Evolutionary conservation across 768 basidiomycete species (phyloP).

Genomic region (Myochromella boudieri): DNA sequence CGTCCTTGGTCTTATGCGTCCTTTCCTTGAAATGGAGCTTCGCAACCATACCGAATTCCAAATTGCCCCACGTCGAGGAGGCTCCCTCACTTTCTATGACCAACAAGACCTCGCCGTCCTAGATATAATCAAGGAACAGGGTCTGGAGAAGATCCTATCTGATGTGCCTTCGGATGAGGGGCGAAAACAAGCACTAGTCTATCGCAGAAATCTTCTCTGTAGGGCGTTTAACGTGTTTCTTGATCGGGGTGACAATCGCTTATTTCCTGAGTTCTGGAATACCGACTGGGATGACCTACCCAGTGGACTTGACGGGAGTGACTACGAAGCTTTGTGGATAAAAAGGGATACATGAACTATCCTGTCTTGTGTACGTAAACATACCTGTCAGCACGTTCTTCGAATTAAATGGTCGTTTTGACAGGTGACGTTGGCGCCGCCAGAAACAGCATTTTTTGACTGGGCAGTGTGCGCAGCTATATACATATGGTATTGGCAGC

Average conservation of each 20-base stretch:
- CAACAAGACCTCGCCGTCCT: conserved; percentile 5
- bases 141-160: background rate
- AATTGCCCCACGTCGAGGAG: conserved; percentile 3
- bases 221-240: conserved; percentile 10
- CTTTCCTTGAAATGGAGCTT: conserved; percentile 12
- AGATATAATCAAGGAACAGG: conserved; percentile 4
- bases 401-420: no score
- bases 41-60: background rate
- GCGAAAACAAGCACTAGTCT: background rate
- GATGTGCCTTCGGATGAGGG: background rate
- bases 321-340: background rate
- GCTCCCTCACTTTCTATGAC: conserved; percentile 5
- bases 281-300: conserved; percentile 3
- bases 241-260: background rate
- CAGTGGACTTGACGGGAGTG: background rate
- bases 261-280: background rate
- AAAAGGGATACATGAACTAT: no score
- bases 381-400: no score
- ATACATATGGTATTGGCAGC: no score
- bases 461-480: no score
- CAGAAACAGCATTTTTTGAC: no score
- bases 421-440: no score
- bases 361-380: no score
- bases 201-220: background rate
- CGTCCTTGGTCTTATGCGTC: conserved; percentile 10